These are phyloP conservation scores for Datisca glomerata DNA, from an alignment of 306 rosid genomes.

Conservation along the genomic window DNA sequence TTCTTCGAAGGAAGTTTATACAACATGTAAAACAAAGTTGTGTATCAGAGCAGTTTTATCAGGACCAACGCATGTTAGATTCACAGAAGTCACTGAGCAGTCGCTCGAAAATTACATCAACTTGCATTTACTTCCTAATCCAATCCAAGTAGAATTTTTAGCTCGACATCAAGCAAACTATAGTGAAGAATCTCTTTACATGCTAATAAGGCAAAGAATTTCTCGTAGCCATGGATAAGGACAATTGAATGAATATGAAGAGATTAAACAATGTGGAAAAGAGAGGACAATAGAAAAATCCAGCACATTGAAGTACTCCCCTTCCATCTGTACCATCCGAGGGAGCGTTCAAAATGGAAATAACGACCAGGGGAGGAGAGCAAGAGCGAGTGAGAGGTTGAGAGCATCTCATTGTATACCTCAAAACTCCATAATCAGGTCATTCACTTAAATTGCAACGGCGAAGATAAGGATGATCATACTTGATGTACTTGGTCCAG, in stretches of 20 bases:
- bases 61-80: too few relatives aligned
- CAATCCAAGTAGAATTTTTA: too few relatives aligned
- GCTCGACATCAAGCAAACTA: too few relatives aligned
- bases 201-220: too few relatives aligned
- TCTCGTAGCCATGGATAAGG: too few relatives aligned
- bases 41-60: too few relatives aligned
- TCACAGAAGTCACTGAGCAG: too few relatives aligned
- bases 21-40: too few relatives aligned
- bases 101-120: too few relatives aligned
- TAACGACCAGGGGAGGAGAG: background rate
- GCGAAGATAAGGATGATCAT: slow-evolving; percentile 64
- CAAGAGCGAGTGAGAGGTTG: background rate
- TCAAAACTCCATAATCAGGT: slow-evolving; percentile 5
- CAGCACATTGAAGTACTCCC: background rate
- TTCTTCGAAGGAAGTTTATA: too few relatives aligned
- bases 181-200: too few relatives aligned
- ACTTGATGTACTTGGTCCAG: slow-evolving; percentile 87
- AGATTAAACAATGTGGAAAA: background rate
- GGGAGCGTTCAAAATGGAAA: background rate
- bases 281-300: background rate
- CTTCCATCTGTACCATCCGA: background rate
- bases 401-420: slow-evolving; percentile 2
- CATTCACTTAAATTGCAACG: slow-evolving; percentile 55
- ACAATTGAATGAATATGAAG: slow-evolving; percentile 14
- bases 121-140: too few relatives aligned